phyloP scores from a whole-genome alignment of 768 basidiomycete species.

The Guyanaporus albipodus region DNA sequence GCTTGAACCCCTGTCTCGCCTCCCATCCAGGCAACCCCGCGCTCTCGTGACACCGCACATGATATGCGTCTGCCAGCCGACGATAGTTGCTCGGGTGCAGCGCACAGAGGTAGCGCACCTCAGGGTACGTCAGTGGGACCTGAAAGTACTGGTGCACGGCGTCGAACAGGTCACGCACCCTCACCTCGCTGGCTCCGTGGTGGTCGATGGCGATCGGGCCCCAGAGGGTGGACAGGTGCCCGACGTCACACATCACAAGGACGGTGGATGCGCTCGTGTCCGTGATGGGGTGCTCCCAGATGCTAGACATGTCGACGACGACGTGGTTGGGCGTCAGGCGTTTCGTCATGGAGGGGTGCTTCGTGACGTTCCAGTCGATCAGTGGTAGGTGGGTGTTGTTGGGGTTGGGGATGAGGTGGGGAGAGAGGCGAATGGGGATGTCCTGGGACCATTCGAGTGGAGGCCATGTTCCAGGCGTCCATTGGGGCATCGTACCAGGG shows the following conservation, averaged over 20 bases:
- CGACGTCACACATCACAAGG: conserved; percentile 23
- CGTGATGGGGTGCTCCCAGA: conserved; percentile 20
- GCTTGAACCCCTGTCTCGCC: conserved; percentile 37
- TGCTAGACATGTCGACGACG: conserved; percentile 16
- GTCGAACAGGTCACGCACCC: conserved; percentile 44
- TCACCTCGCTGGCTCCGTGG: conserved; percentile 35
- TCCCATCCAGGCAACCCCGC: conserved; percentile 39
- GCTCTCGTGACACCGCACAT: conserved; percentile 36
- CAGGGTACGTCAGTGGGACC: conserved; percentile 33
- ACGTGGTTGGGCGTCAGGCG: conserved; percentile 29
- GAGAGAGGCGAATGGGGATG: conserved; percentile 24
- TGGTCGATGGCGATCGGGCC: conserved; percentile 45
- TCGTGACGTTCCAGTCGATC: conserved; percentile 36
- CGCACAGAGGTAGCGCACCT: conserved; percentile 23
- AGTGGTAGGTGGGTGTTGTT: conserved; percentile 25
- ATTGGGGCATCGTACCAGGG: conserved; percentile 23
- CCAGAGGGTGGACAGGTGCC: conserved; percentile 36
- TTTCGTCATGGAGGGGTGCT: conserved; percentile 30
- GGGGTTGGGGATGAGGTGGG: conserved; percentile 32
- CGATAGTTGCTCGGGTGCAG: conserved; percentile 18
- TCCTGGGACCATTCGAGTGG: conserved; percentile 21
- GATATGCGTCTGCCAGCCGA: conserved; percentile 27
- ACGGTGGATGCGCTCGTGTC: conserved; percentile 18
- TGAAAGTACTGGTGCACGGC: conserved; percentile 50
- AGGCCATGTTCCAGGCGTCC: conserved; percentile 28